Evolutionary conservation across 2,329 filamentous ascomycete genomes (phyloP), one percentile per base, ranked within the genome.

Genomic region (Phaeosphaeriaceae sp.): DNA sequence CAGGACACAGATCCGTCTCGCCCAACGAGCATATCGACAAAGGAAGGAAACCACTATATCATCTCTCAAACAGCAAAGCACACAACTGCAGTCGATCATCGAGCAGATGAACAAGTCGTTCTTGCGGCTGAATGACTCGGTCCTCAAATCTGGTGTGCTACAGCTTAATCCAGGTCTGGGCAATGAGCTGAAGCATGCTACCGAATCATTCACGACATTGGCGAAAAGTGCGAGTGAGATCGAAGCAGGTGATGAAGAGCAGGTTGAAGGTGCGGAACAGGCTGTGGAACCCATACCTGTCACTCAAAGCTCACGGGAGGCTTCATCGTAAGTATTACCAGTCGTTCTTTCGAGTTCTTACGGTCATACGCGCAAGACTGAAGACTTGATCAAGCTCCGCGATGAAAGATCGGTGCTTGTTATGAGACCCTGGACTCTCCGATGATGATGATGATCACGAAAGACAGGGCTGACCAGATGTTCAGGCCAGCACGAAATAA

Each of bases 31-130:
- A 0, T 97, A 97, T 72, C 88, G 93, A 17, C 88, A 91, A 70
- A 89, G 93, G 52, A 97, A 97, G 78, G 93, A 97, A 72, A 89
- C 86, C 22, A 91, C 91, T 5, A 94, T 97, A 56, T 85, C 87
- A 26, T 87, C 86, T 0, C 83, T 97, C 11, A 89, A 93, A 72
- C 84, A 86, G 54, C 85, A 89, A 60, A 91, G 94, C 24, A 81
- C 88, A 54, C 84, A 86, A 23, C 84, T 96, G n/a, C 86, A 89
- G 58, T 83, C 84, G 15, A 87, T 85, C 22, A 90, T 94, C 60
- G 85, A 91, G 56, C 86, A 90, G 67, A 92, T 96, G 88, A 89
- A 87, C 77, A 87, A 84, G 52, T 85, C 88, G 0, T 93, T 96
- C 67, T 80, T 88, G 65, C 83, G 81, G 30, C 85, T 94, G 23